Evolutionary conservation across 2,329 filamentous ascomycete species (phyloP).

Genomic region (Aspergillus sp.): DNA sequence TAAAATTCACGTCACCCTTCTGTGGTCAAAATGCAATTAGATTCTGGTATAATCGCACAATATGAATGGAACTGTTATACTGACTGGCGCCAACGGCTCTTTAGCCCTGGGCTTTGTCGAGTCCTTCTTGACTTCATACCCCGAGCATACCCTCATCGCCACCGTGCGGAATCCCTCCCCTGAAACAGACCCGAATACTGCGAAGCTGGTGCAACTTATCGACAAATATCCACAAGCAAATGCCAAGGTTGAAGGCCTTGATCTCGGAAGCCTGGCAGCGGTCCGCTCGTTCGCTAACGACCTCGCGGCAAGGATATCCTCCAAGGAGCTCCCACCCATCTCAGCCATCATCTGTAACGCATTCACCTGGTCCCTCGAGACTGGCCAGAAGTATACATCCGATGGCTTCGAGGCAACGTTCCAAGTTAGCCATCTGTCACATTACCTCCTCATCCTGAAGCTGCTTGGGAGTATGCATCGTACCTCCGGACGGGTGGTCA

Average conservation of each 20-base stretch:
- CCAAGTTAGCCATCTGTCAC: slow-evolving; percentile 42
- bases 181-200: slow-evolving; percentile 28
- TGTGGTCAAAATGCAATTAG: neutral
- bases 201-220: slow-evolving; percentile 21
- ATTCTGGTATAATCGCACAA: neutral
- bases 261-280: slow-evolving; percentile 34
- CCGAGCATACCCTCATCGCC: slow-evolving; percentile 23
- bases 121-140: slow-evolving; percentile 24
- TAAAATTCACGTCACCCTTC: neutral
- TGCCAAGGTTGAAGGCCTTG: slow-evolving; percentile 35
- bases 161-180: slow-evolving; percentile 32
- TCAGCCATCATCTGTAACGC: slow-evolving; percentile 44
- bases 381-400: slow-evolving; percentile 31
- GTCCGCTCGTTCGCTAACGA: slow-evolving; percentile 37
- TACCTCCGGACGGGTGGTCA: slow-evolving; percentile 25
- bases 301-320: slow-evolving; percentile 25
- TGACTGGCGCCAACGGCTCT: slow-evolving; percentile 35
- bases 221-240: slow-evolving; percentile 23
- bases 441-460: slow-evolving; percentile 39
- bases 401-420: slow-evolving; percentile 44
- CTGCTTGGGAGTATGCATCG: slow-evolving; percentile 30
- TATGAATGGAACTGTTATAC: slow-evolving; percentile 27
- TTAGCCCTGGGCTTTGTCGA: slow-evolving; percentile 30
- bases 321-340: slow-evolving; percentile 32
- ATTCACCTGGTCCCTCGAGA: slow-evolving; percentile 39